A percentile compares a stretch with the other conserved stretches of the same genome.
These are phyloP conservation scores for Aotearoamyces nothofagi DNA, from an alignment of 2,329 filamentous ascomycete species.

Conservation along the genomic window DNA sequence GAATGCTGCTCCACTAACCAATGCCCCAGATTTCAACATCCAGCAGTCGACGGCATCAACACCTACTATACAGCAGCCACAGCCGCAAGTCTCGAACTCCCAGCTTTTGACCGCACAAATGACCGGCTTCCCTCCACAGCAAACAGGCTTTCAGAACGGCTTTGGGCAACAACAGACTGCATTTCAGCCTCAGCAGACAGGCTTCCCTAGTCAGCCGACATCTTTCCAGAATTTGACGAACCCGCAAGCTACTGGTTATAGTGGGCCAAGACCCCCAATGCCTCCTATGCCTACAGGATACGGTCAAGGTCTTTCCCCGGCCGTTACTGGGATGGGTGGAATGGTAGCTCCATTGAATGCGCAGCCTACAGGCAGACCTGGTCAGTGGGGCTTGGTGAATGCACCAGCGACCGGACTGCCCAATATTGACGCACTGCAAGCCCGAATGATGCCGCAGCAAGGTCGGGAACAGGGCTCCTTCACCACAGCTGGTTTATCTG, in stretches of 20 bases:
- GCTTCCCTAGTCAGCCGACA: slow-evolving; percentile 52
- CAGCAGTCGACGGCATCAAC: slow-evolving; percentile 32
- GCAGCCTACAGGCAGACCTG: slow-evolving; percentile 86
- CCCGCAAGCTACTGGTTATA: slow-evolving; percentile 65
- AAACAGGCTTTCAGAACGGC: slow-evolving; percentile 28
- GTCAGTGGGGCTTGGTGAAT: slow-evolving; percentile 98
- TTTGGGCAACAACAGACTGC: slow-evolving; percentile 26
- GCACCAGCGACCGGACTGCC: slow-evolving; percentile 77
- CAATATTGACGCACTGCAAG: slow-evolving; percentile 83
- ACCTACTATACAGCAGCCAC: slow-evolving; percentile 49
- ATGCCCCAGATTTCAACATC: slow-evolving; percentile 56
- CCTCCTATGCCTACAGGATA: slow-evolving; percentile 67
- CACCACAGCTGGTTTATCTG: slow-evolving; percentile 74
- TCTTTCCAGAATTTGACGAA: slow-evolving; percentile 54
- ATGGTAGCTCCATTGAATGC: slow-evolving; percentile 54
- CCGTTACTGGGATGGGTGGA: slow-evolving; percentile 48
- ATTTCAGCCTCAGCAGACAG: slow-evolving; percentile 31
- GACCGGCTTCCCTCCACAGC: slow-evolving; percentile 47
- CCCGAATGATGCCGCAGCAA: slow-evolving; percentile 93
- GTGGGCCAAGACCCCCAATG: slow-evolving; percentile 64
- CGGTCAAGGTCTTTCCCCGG: slow-evolving; percentile 42
- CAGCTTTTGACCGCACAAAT: slow-evolving; percentile 50
- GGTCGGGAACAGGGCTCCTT: slow-evolving; percentile 74
- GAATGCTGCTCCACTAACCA: slow-evolving; percentile 37
- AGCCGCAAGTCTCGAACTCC: slow-evolving; percentile 59